Evolutionary conservation across 805 yeast genomes (phyloP), one percentile per base, ranked within the genome.

Genomic region (Tetrapisispora fleetii): DNA sequence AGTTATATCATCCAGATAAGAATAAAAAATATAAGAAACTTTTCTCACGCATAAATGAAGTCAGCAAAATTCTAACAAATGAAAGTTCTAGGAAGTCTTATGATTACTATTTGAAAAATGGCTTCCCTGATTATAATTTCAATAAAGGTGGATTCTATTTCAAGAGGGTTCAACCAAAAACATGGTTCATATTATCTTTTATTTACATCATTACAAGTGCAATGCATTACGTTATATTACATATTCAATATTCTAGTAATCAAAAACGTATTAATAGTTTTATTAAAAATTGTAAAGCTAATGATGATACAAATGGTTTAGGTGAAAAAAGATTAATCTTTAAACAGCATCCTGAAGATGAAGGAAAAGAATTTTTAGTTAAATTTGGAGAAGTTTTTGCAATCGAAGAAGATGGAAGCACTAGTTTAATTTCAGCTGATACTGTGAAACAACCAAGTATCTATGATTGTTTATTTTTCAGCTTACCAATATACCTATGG

Each of bases 1-100:
- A 83, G 46, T 73, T 72, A 52, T 72, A 84, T 55, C 99, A 91
- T 62, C 99, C 99, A 0, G 99, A 91, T 67, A 89, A 91, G 64
- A 68, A 68, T 41, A 64, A 62, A 48, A 72, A 71, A 48, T 73
- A 69, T 40, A 71, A 67, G 50, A 77, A 78, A 53, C 61, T 65
- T 21, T 93, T 82, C 61, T 87, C 91, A 58, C 71, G 91, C 28
- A 74, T 93, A 36, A 85, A 93, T 33, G 65, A 81, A 27, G 85
- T 87, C 21, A 83, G 89, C 33, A 79, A 84, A 58, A 81, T 90
- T 48, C 71, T 90, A 43, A 75, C 91, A 54, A 71, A 74, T 48
- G 67, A 76, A 22, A 77, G 78, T 48, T 73, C 73, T 50, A 78
- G 81, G 52, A 79, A 82, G 44, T 74, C 88, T 8, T 93, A 93